These are phyloP conservation scores for Mycena floridula DNA, from an alignment of 768 basidiomycete genomes.

Conservation along the genomic window DNA sequence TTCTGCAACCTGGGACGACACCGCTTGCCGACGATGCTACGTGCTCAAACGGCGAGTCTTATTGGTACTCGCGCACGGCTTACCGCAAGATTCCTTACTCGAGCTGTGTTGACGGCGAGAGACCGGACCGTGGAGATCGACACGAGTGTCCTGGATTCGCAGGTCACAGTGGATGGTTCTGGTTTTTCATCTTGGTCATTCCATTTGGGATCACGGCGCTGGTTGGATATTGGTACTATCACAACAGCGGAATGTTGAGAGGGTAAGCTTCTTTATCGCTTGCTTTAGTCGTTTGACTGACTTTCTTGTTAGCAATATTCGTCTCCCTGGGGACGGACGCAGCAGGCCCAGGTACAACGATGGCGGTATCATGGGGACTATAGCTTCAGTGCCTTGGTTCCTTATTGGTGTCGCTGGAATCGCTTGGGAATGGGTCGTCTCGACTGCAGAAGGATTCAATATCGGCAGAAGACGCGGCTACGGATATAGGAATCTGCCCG, in stretches of 20 bases:
- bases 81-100: slow-evolving; percentile 92
- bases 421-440: slow-evolving; percentile 60
- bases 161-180: slow-evolving; percentile 74
- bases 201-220: slow-evolving; percentile 76
- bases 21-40: slow-evolving; percentile 58
- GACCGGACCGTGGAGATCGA: slow-evolving; percentile 66
- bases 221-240: slow-evolving; percentile 79
- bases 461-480: slow-evolving; percentile 40
- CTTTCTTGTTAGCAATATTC: slow-evolving; percentile 54
- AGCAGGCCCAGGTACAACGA: slow-evolving; percentile 26
- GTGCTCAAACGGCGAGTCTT: slow-evolving; percentile 58
- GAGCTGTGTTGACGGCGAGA: slow-evolving; percentile 71
- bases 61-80: slow-evolving; percentile 91
- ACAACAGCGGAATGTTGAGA: slow-evolving; percentile 60
- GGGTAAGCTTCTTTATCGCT: slow-evolving; percentile 45
- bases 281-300: slow-evolving; percentile 8
- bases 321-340: slow-evolving; percentile 62
- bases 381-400: slow-evolving; percentile 90
- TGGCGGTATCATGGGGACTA: slow-evolving; percentile 54
- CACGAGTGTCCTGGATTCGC: slow-evolving; percentile 83
- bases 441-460: slow-evolving; percentile 32
- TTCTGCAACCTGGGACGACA: slow-evolving; percentile 62
- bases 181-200: slow-evolving; percentile 69
- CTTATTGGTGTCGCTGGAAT: slow-evolving; percentile 72
- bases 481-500: slow-evolving; percentile 72